Base-by-base conservation (phyloP, 768 basidiomycete species). In the Boletus rubroflammeus region DNA sequence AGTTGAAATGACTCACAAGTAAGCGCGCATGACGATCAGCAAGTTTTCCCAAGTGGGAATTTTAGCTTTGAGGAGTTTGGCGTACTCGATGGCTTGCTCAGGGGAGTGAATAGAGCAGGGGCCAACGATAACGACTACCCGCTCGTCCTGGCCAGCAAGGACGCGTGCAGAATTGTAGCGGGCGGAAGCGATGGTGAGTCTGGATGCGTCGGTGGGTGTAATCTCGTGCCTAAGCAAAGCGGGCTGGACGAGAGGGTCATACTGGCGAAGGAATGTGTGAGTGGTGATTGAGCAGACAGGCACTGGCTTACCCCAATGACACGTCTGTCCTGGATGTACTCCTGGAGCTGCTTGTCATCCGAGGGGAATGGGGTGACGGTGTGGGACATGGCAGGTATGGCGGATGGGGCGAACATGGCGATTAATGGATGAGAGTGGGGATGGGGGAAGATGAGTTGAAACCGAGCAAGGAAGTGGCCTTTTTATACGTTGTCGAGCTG, bases 181-280 rank as follows among this genome's bases (percentile, higher is more conserved):
- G 5, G 93, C 86, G 17, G 79, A 71, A 3, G 90, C 85, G 69
- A 97, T 89, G 19, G 89, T 93, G 61, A 76, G 80, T 60, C 83
- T 81, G 0, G 93, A 88, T 9, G 72, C 71, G 13, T 77, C 62
- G 17, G 86, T 75, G 4, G 90, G 84, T 1, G 81, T 80, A 50
- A 98, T 81, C 62, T 98, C 95, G 58, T 94, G 88, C 55, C 89
- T 80, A 51, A 99, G 85, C 47, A 98, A 77, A 2, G 90, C 90
- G 6, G 95, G 96, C 63, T 95, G 92, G 55, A 97, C 85, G 40
- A 98, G 82, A n/a, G 96, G 95, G 62, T 98, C 95, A 69, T 98
- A 96, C 91, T 94, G 14, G 11, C 9, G n/a, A 52, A 25, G 25
- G 25, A 3, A 47, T 26, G 9, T 3, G 62, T 65, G 49, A 66